These are phyloP conservation scores for Balakata baccata DNA, from an alignment of 345 rosid species.

Conservation along the genomic window DNA sequence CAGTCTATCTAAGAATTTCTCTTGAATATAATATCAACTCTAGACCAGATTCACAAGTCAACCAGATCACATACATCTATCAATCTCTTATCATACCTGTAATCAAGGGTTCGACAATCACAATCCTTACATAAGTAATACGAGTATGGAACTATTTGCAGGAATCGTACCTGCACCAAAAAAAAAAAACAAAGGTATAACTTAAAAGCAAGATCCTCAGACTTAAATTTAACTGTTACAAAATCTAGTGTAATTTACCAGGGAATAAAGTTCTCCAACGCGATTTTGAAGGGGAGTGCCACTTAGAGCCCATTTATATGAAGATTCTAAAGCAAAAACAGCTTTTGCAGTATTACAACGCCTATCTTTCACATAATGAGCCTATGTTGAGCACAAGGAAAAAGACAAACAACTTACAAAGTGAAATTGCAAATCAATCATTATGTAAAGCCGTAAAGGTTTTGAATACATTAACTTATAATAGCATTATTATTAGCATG, in stretches of 20 bases:
- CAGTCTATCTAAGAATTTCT: too few species aligned
- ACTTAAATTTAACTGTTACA: slow-evolving; percentile 2
- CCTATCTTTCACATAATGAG: slow-evolving; percentile 85
- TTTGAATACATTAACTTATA: background rate
- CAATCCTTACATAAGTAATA: slow-evolving; percentile 95
- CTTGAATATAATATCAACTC: background rate
- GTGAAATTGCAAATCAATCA: background rate
- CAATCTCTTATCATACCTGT: slow-evolving; percentile 47
- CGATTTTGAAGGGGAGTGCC: slow-evolving; percentile 99
- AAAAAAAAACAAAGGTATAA: slow-evolving; percentile 21
- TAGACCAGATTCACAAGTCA: slow-evolving; percentile 1
- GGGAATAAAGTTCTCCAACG: slow-evolving; percentile 94
- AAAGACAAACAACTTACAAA: background rate
- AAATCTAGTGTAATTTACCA: slow-evolving; percentile 48
- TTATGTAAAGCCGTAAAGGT: background rate
- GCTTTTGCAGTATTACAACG: slow-evolving; percentile 91
- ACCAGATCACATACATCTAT: background rate
- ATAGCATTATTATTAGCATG: background rate
- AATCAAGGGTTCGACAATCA: slow-evolving; percentile 84
- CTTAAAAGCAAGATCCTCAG: slow-evolving; percentile 18
- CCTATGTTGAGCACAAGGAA: slow-evolving; percentile 39
- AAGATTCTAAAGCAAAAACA: slow-evolving; percentile 75
- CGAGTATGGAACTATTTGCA: slow-evolving; percentile 81
- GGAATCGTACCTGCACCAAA: slow-evolving; percentile 79
- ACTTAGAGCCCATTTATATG: slow-evolving; percentile 89